Evolutionary conservation across 805 yeast species (phyloP), one percentile per base, ranked within the genome.

Genomic region (Candida montana): DNA sequence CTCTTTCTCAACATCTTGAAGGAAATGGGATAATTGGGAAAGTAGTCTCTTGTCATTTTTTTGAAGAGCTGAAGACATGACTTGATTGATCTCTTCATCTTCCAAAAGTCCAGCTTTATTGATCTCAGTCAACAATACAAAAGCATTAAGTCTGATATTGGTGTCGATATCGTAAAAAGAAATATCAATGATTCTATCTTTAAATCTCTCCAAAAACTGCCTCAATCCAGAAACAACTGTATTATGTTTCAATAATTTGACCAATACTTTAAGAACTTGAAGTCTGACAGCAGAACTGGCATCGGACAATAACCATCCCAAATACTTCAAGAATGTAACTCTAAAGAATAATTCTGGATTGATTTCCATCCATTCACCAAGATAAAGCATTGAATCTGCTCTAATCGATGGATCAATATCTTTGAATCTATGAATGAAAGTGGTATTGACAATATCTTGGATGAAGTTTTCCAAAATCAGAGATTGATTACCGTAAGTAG

Each of bases 231-330:
- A 65, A n/a, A 74, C 71, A n/a, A 75, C 64, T 19, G 62, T 58
- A 19, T 64, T 62, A 21, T 63, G 66, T 38, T 62, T 66, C 54
- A 75, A 76, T 18, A 79, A 61, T 51, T 65, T 77, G 11, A 67
- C 57, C 33, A 89, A 62, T 4, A 73, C 69, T 49, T 69, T 75
- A 20, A 83, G 55, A 2, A 79, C 89, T 50, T 84, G 88, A 8
- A 69, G 57, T 50, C 95, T 71, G 1, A 86, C 95, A 3, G 57
- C 47, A 10, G 73, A 60, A 13, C 75, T 71, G 2, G 77, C 67
- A 55, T 89, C 96, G n/a, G 90, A 79, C 32, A 90, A 64, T 27
- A 86, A 67, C 95, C 95, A 84, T 5, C 95, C 95, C 54, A 84
- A 72, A 59, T 84, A 86, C 47, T 89, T 74, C 48, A 88, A 68